Conservation (phyloP, 1,139 yeast species). For the Pichia sp. region DNA sequence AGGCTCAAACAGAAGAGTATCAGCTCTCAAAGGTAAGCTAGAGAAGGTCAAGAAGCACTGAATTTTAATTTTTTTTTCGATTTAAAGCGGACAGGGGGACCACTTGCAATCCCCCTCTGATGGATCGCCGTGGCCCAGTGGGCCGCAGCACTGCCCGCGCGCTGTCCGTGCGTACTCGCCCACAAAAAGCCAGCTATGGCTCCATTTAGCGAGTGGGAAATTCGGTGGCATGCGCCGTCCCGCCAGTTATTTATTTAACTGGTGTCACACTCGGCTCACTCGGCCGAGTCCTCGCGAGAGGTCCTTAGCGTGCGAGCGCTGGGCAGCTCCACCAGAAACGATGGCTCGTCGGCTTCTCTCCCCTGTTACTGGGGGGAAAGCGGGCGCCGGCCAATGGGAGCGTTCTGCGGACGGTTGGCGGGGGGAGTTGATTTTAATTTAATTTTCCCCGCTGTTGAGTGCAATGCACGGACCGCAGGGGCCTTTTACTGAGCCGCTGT, state of each 20-base stretch:
- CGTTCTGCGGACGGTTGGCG: slow-evolving; percentile 67
- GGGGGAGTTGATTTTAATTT: not conserved
- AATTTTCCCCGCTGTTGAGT: slow-evolving; percentile 46
- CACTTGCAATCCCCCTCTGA: no score
- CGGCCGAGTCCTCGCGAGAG: slow-evolving; percentile 72
- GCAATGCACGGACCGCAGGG: slow-evolving; percentile 65
- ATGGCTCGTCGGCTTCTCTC: not conserved
- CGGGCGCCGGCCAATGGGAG: slow-evolving; percentile 44
- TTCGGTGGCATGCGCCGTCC: slow-evolving; percentile 74
- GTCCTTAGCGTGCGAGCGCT: slow-evolving; percentile 62
- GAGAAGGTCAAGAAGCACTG: no score
- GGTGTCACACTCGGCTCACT: no score
- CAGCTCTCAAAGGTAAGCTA: no score
- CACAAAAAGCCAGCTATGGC: slow-evolving; percentile 33
- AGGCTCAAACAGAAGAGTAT: no score
- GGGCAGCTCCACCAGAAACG: slow-evolving; percentile 70
- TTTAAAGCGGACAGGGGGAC: no score
- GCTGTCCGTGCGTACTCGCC: slow-evolving; percentile 64
- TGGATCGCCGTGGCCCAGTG: no score
- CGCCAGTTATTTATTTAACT: no score
- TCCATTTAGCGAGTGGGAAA: slow-evolving; percentile 61
- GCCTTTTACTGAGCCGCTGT: no score
- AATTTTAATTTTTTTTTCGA: no score
- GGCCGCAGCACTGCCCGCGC: no score
- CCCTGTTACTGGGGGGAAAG: no score